Conservation (phyloP, 129 eudicot genomes). For the Chrysanthemum makinoi region DNA sequence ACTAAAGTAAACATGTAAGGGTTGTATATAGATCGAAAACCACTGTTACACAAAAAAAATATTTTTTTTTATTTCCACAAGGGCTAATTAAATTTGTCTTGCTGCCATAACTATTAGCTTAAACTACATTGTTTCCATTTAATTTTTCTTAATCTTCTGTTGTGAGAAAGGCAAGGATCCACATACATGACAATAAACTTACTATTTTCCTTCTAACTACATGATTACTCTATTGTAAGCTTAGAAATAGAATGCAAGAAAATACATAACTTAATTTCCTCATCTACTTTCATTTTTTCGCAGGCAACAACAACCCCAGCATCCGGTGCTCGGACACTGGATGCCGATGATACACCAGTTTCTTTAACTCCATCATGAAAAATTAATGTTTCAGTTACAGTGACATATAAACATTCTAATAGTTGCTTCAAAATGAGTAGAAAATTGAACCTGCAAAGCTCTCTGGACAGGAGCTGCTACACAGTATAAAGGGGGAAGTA, state of each 20-base stretch:
- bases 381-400: constrained; percentile 3
- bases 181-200: background rate
- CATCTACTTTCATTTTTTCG: constrained; percentile 64
- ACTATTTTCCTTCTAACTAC: background rate
- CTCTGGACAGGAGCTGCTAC: constrained; percentile 99
- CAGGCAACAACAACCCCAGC: constrained; percentile 81
- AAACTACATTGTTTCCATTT: too few relatives aligned
- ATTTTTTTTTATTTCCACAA: too few relatives aligned
- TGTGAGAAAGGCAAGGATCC: background rate
- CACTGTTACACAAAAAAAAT: too few relatives aligned
- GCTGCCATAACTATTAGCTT: too few relatives aligned
- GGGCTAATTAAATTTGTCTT: too few relatives aligned
- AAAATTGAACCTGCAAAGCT: constrained; percentile 73
- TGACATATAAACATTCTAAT: background rate
- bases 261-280: constrained; percentile 61
- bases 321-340: constrained; percentile 80
- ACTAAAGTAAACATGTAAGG: too few relatives aligned
- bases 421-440: background rate
- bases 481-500: constrained; percentile 79
- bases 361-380: constrained; percentile 84
- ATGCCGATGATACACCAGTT: constrained; percentile 91
- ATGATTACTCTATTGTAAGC: background rate
- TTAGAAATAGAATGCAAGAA: background rate
- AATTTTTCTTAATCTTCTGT: background rate
- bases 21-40: too few relatives aligned